Conservation (phyloP, 495 filamentous ascomycete genomes). For the Penicillium crystallinum region DNA sequence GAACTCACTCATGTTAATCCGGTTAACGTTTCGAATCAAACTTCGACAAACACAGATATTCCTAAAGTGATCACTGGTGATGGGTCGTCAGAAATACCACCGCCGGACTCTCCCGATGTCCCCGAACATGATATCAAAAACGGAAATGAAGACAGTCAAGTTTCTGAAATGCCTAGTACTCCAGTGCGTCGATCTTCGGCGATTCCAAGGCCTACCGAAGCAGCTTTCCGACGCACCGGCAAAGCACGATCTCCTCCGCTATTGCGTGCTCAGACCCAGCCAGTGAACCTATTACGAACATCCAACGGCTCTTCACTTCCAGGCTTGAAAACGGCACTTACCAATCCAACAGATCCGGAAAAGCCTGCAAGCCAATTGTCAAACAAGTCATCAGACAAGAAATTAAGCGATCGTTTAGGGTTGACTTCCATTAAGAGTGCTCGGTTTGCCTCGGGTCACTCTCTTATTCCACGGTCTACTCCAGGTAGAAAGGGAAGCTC, state of each 20-base stretch:
- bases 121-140: not conserved
- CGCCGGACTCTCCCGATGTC: slow-evolving; percentile 6
- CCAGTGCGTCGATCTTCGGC: slow-evolving; percentile 35
- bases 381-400: slow-evolving; percentile 58
- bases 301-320: slow-evolving; percentile 16
- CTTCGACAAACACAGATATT: slow-evolving; percentile 3
- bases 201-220: slow-evolving; percentile 49
- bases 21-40: slow-evolving; percentile 2
- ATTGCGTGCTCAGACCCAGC: slow-evolving; percentile 66
- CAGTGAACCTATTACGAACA: slow-evolving; percentile 36
- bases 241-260: slow-evolving; percentile 58
- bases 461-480: slow-evolving; percentile 85
- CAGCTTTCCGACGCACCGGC: slow-evolving; percentile 32
- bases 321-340: slow-evolving; percentile 14
- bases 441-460: slow-evolving; percentile 56
- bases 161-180: slow-evolving; percentile 15
- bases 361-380: slow-evolving; percentile 22
- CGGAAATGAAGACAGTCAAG: not conserved
- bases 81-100: not conserved
- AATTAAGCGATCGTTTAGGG: slow-evolving; percentile 61
- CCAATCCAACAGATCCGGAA: slow-evolving; percentile 14
- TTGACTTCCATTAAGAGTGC: slow-evolving; percentile 55
- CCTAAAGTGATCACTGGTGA: slow-evolving; percentile 12
- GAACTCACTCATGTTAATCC: slow-evolving; percentile 14
- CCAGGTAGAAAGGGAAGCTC: slow-evolving; percentile 58